Evolutionary conservation across 2,329 filamentous ascomycete species (phyloP).

Genomic region (Didymella glomerata): DNA sequence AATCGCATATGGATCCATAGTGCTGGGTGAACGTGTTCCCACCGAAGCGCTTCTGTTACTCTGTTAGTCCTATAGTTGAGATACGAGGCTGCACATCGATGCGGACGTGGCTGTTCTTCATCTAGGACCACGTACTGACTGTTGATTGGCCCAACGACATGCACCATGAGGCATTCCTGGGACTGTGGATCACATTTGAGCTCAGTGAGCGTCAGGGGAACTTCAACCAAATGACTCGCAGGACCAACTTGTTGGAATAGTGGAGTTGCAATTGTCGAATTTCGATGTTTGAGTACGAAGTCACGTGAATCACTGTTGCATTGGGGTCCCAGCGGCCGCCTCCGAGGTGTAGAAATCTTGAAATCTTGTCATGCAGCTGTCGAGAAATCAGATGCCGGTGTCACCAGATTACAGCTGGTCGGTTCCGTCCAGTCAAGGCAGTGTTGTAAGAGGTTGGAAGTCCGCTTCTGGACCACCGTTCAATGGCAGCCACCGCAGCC

Average conservation of each 20-base stretch:
- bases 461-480: conserved; percentile 10
- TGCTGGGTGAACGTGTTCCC: conserved; percentile 21
- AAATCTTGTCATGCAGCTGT: neutral
- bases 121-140: conserved; percentile 40
- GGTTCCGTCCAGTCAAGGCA: conserved; percentile 3
- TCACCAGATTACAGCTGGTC: conserved; percentile 6
- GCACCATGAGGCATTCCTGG: conserved; percentile 25
- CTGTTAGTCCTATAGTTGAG: neutral
- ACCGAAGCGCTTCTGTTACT: conserved; percentile 1
- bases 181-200: conserved; percentile 4
- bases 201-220: conserved; percentile 17
- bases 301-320: conserved; percentile 7
- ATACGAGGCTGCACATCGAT: conserved; percentile 20
- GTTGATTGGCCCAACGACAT: conserved; percentile 38
- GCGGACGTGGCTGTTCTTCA: conserved; percentile 33
- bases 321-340: neutral
- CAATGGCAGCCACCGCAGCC: conserved; percentile 10
- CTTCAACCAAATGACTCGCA: conserved; percentile 14
- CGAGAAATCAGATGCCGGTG: conserved; percentile 11
- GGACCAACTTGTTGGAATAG: conserved; percentile 17
- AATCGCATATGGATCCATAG: conserved; percentile 13
- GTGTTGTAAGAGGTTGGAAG: conserved; percentile 2
- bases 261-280: conserved; percentile 4
- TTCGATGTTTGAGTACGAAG: conserved; percentile 49
- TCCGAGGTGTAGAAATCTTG: neutral